Evolutionary conservation across 2,329 filamentous ascomycete genomes (phyloP).

Genomic region (Pseudodiploospora longispora): DNA sequence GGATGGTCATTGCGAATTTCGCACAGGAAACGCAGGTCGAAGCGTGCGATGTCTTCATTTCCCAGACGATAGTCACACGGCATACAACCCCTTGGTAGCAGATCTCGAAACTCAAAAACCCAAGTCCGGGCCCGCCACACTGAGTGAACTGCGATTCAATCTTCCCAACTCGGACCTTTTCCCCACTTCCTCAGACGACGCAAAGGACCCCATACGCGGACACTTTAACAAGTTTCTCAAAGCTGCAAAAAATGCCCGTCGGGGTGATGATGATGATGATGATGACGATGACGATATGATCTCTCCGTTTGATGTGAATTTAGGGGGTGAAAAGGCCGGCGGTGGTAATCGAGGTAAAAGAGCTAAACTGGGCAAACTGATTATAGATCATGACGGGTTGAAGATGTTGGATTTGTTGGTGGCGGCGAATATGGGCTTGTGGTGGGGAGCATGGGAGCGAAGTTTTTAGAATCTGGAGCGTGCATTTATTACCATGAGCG

Average conservation of each 20-base stretch:
- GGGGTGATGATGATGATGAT: conserved; percentile 21
- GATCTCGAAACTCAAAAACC: conserved; percentile 21
- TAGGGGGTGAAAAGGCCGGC: conserved; percentile 77
- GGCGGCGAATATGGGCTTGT: conserved; percentile 83
- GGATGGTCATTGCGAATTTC: conserved; percentile 81
- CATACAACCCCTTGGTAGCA: conserved; percentile 37
- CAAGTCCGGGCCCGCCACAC: conserved; percentile 30
- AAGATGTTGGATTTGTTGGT: conserved; percentile 95
- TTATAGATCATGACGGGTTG: conserved; percentile 79
- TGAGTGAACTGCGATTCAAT: conserved; percentile 88
- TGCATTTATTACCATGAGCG: background rate
- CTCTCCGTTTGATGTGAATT: conserved; percentile 55
- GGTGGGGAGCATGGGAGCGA: conserved; percentile 82
- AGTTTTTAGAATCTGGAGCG: conserved; percentile 25
- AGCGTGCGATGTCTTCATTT: conserved; percentile 67
- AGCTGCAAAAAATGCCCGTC: conserved; percentile 17
- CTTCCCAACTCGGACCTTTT: conserved; percentile 55
- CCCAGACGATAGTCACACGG: conserved; percentile 37
- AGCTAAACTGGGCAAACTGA: conserved; percentile 88
- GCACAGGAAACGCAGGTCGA: conserved; percentile 67
- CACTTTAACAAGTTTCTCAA: conserved; percentile 36
- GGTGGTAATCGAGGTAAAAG: conserved; percentile 79
- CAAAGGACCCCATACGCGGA: conserved; percentile 29
- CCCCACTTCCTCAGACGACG: conserved; percentile 21
- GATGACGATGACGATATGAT: conserved; percentile 31